Conservation (phyloP, 371 early-diverging fungal genomes). For the Conidiobolus incongruus region DNA sequence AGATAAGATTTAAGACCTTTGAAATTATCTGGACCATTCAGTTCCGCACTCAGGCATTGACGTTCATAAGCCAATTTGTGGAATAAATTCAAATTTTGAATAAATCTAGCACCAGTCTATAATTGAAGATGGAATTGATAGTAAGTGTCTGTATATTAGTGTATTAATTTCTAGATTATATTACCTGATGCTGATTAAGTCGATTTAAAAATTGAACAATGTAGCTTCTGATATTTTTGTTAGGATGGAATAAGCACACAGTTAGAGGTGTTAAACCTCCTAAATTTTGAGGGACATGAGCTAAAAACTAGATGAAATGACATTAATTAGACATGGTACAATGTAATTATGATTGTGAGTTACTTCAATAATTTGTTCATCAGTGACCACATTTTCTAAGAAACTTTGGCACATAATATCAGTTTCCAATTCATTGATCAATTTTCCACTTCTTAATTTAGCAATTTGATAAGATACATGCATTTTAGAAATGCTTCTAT, state of each 20-base stretch:
- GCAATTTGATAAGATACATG: conserved; percentile 44
- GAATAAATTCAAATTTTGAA: conserved; percentile 9
- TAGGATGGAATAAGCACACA: conserved; percentile 56
- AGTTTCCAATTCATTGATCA: conserved; percentile 37
- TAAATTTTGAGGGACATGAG: conserved; percentile 51
- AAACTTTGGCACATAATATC: conserved; percentile 39
- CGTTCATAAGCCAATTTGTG: conserved; percentile 8
- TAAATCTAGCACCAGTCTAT: conserved; percentile 8
- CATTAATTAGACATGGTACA: background rate
- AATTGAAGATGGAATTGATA: too few species aligned
- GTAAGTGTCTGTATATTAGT: background rate
- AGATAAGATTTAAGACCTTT: conserved; percentile 1
- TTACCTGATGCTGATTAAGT: conserved; percentile 34
- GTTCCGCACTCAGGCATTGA: conserved; percentile 2
- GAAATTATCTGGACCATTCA: conserved; percentile 2
- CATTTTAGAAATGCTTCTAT: conserved; percentile 28
- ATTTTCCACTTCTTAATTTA: conserved; percentile 24
- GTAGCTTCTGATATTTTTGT: conserved; percentile 24
- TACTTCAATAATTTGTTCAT: conserved; percentile 63
- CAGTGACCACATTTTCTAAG: conserved; percentile 27
- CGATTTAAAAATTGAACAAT: conserved; percentile 40
- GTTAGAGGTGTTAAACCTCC: conserved; percentile 67
- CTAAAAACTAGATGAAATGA: conserved; percentile 24
- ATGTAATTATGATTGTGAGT: too few species aligned
- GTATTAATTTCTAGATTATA: conserved; percentile 1